Evolutionary conservation across 805 yeast genomes (phyloP).

Genomic region (Cyberlindnera mississippiensis): DNA sequence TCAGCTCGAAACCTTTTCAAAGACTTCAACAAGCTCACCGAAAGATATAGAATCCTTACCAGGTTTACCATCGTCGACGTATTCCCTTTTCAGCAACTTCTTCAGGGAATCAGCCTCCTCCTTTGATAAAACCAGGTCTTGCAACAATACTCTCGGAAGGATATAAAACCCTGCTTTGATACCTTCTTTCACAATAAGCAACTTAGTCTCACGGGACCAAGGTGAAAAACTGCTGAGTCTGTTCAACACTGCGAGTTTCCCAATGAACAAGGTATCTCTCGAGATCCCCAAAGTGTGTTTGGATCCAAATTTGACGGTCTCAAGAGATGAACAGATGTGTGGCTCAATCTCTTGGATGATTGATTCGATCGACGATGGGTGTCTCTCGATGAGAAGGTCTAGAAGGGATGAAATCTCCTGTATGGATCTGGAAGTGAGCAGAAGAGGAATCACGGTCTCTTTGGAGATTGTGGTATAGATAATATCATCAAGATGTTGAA

Average conservation of each 20-base stretch:
- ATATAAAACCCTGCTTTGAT: constrained; percentile 10
- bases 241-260: constrained; percentile 4
- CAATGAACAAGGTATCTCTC: too few species aligned
- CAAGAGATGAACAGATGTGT: neutral
- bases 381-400: constrained; percentile 11
- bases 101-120: neutral
- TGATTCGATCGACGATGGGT: neutral
- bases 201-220: constrained; percentile 6
- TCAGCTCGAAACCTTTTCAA: too few species aligned
- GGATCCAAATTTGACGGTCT: neutral
- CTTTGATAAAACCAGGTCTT: too few species aligned
- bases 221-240: constrained; percentile 3
- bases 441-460: neutral
- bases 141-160: constrained; percentile 2
- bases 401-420: constrained; percentile 11
- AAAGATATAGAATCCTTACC: too few species aligned
- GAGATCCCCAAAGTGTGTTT: neutral
- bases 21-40: too few species aligned
- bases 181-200: constrained; percentile 1
- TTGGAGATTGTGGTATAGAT: constrained; percentile 9
- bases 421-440: constrained; percentile 3
- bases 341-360: neutral
- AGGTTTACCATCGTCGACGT: too few species aligned
- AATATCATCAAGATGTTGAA: constrained; percentile 11
- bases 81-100: neutral